Evolutionary conservation across 768 basidiomycete genomes (phyloP).

Genomic region (Dentipellis sp.): DNA sequence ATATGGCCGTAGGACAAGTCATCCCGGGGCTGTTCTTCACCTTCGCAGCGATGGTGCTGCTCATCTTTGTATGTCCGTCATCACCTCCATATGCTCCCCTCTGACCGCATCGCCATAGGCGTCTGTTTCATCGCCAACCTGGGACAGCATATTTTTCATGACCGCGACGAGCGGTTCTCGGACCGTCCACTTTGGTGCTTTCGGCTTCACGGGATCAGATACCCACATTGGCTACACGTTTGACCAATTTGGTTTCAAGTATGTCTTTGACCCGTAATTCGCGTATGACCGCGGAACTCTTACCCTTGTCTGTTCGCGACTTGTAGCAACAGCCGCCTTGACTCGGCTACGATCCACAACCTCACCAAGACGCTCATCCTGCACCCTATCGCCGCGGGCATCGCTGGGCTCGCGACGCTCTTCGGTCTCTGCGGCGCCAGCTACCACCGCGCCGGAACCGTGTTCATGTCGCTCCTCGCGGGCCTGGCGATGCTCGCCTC

Average conservation of each 20-base stretch:
- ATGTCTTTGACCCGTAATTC: conserved; percentile 14
- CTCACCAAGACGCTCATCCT: conserved; percentile 70
- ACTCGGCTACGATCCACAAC: conserved; percentile 49
- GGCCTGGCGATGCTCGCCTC: conserved; percentile 59
- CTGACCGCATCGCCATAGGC: conserved; percentile 29
- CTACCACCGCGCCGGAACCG: conserved; percentile 62
- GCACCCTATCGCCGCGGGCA: conserved; percentile 71
- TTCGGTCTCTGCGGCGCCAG: conserved; percentile 59
- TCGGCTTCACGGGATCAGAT: conserved; percentile 58
- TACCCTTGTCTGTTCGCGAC: background rate
- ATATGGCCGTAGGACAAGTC: conserved; percentile 50
- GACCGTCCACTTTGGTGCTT: conserved; percentile 58
- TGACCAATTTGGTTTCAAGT: conserved; percentile 31
- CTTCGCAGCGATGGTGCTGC: conserved; percentile 60
- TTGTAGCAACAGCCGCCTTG: conserved; percentile 34
- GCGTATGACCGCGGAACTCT: background rate
- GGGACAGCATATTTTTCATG: conserved; percentile 64
- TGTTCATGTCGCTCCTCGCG: conserved; percentile 65
- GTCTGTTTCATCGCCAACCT: conserved; percentile 67
- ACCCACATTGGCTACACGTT: conserved; percentile 52
- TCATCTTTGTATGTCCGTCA: conserved; percentile 49
- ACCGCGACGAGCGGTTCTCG: conserved; percentile 32
- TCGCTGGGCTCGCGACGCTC: conserved; percentile 54
- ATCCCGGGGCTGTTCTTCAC: conserved; percentile 63
- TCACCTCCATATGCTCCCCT: background rate